Evolutionary conservation across 2,329 filamentous ascomycete species (phyloP), one percentile per base, ranked within the genome.

Genomic region (Nemania sp.): DNA sequence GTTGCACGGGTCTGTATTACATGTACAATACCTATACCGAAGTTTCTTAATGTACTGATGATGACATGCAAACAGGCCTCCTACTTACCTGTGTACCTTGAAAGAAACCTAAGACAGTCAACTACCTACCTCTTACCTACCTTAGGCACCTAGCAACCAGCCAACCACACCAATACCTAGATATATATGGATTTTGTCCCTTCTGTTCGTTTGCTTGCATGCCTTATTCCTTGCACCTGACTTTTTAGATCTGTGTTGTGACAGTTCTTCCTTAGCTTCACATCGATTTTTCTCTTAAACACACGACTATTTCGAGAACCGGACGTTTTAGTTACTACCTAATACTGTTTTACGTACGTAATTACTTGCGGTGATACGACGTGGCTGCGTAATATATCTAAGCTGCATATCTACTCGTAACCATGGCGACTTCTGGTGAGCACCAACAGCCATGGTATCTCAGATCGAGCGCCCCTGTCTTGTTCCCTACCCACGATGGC

Each of bases 371-470:
- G 5, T 26, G 8, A 53, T 13, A 15, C 32, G 32, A 20, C 3
- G n/a, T 55, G 8, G 26, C 38, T 27, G n/a, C 29, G 13, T 32
- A 54, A 22, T n/a, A n/a, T n/a, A n/a, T 20, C 27, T 22, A 24
- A 24, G 15, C 29, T 62, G n/a, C 51, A 18, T 20, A 2, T 27
- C 49, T n/a, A 13, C n/a, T 49, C 18, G 27, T 63, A 6, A 47
- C 20, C 51, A 68, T 70, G 68, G 65, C 54, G 2, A 26, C 59
- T 20, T 26, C 59, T 24, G 52, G 35, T 18, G 53, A 66, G 35
- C 41, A 43, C 24, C 61, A 71, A 59, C 52, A 66, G 55, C 70
- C 64, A 32, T 71, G 70, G 67, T 68, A 68, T 65, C 67, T 71
- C 20, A 67, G 38, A 60, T 66, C 59, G 26, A 66, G 27, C 8